Evolutionary conservation across 2,329 filamentous ascomycete genomes (phyloP).

Genomic region (Microascus cirrosus): DNA sequence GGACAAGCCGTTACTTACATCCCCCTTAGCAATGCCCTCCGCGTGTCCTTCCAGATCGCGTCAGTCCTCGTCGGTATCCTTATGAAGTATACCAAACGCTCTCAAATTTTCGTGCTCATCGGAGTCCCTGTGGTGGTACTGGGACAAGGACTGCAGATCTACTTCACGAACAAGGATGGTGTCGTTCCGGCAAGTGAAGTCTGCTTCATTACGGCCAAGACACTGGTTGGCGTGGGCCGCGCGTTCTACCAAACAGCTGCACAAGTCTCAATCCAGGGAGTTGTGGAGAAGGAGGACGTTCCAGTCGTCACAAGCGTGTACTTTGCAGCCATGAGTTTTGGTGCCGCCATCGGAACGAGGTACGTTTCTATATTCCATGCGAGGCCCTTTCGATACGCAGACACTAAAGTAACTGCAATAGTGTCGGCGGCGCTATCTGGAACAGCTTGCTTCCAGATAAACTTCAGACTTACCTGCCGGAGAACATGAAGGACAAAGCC

Average conservation of each 20-base stretch:
- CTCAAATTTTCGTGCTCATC: conserved; percentile 18
- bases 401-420: conserved; percentile 2
- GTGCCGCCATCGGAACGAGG: conserved; percentile 18
- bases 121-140: conserved; percentile 21
- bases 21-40: conserved; percentile 13
- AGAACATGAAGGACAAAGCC: conserved; percentile 8
- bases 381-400: neutral
- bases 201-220: conserved; percentile 21
- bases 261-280: conserved; percentile 22
- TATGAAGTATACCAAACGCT: conserved; percentile 23
- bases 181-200: conserved; percentile 17
- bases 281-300: conserved; percentile 20
- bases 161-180: conserved; percentile 15
- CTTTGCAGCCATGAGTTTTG: conserved; percentile 21
- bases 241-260: conserved; percentile 20
- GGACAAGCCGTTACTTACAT: neutral
- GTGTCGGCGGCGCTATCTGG: conserved; percentile 24
- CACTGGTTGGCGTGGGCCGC: conserved; percentile 20
- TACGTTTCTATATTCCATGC: neutral
- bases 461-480: conserved; percentile 13
- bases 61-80: conserved; percentile 20
- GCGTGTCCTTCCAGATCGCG: conserved; percentile 23
- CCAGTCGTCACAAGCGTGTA: conserved; percentile 23
- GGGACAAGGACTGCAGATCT: conserved; percentile 19
- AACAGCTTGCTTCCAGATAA: conserved; percentile 16